These are phyloP conservation scores for Aspergillus novofumigatus DNA, from an alignment of 2,329 filamentous ascomycete species.

Conservation along the genomic window DNA sequence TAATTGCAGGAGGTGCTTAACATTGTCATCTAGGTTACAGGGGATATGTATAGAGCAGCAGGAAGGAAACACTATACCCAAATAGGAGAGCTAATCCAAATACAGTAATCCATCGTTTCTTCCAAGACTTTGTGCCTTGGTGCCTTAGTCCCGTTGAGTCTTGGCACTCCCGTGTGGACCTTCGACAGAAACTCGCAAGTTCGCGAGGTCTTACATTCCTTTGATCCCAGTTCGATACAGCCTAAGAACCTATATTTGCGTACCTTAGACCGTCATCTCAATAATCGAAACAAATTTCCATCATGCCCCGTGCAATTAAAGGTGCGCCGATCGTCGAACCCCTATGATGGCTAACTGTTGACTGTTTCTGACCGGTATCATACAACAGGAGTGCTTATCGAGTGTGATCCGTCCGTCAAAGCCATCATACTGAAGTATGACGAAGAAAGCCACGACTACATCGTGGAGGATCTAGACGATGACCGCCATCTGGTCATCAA, in stretches of 20 bases:
- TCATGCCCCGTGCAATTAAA: conserved; percentile 41
- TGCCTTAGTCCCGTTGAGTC: conserved; percentile 6
- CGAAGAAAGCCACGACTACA: conserved; percentile 44
- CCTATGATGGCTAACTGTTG: background rate
- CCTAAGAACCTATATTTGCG: background rate
- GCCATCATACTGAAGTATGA: conserved; percentile 48
- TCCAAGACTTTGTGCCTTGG: conserved; percentile 3
- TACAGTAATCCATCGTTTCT: background rate
- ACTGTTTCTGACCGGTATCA: conserved; percentile 1
- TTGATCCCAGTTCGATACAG: background rate
- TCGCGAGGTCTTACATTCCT: background rate
- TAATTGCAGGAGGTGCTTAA: too few species aligned
- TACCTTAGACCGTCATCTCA: background rate
- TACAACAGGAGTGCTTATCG: conserved; percentile 40
- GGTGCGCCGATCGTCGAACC: conserved; percentile 19
- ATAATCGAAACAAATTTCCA: background rate
- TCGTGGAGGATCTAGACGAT: conserved; percentile 46
- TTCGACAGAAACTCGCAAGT: background rate
- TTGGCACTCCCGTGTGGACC: background rate
- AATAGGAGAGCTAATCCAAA: background rate
- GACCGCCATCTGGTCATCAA: conserved; percentile 45
- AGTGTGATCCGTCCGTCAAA: conserved; percentile 48
- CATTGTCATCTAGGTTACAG: too few species aligned
- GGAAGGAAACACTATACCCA: too few species aligned
- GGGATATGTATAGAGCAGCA: too few species aligned